These are phyloP conservation scores for Xylaria intraflava DNA, from an alignment of 495 filamentous ascomycete genomes.

Conservation along the genomic window DNA sequence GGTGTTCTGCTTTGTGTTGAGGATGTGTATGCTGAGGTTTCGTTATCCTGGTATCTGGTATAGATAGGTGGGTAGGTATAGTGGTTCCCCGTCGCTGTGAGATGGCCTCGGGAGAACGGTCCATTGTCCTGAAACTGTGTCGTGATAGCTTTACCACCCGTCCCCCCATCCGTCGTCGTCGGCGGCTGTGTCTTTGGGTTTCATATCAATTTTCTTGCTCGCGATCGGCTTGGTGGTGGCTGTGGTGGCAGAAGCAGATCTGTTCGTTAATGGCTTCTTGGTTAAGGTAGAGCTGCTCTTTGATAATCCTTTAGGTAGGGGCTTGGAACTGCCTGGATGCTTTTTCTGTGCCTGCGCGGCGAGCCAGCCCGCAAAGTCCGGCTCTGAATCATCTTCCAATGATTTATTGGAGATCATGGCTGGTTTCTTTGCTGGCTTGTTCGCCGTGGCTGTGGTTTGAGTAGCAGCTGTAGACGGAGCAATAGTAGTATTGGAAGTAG, in stretches of 20 bases:
- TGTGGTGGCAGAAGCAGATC: constrained; percentile 19
- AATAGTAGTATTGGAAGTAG: constrained; percentile 19
- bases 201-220: constrained; percentile 46
- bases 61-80: no score
- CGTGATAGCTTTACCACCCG: constrained; percentile 47
- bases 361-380: constrained; percentile 90
- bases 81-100: no score
- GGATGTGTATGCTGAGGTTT: no score
- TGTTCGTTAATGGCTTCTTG: constrained; percentile 26
- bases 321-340: constrained; percentile 44
- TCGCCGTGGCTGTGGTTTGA: constrained; percentile 11
- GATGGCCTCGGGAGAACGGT: no score
- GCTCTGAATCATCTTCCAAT: constrained; percentile 78
- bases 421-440: constrained; percentile 11
- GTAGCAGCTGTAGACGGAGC: constrained; percentile 18
- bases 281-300: constrained; percentile 40
- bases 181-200: constrained; percentile 48
- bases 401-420: constrained; percentile 36
- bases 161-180: constrained; percentile 64
- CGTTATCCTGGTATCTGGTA: no score
- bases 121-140: no score
- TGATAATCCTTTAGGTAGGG: constrained; percentile 68
- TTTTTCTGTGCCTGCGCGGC: constrained; percentile 76
- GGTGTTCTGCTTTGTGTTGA: no score
- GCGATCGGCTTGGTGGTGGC: constrained; percentile 26